Base-by-base conservation (phyloP, 75 land plant genomes). In the Selaginella tamariscina region DNA sequence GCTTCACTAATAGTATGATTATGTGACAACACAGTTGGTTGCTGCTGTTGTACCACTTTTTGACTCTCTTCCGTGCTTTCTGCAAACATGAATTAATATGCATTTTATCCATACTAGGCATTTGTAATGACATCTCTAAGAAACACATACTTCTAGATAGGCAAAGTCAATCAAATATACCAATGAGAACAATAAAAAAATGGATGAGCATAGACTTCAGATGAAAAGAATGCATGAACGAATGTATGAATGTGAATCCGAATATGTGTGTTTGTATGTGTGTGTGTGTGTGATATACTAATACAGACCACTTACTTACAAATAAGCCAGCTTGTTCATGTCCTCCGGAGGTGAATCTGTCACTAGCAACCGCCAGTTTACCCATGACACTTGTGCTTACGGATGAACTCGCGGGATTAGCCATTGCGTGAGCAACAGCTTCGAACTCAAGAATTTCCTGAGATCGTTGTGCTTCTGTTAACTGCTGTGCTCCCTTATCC, bases 381-480 rank as follows among this genome's bases (percentile, higher is more conserved):
- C 67, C 27, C 8, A 31, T 5, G 31, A 65, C 27, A 24, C 54
- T 32, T 24, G 31, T 28, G 33, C 62, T 2, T 1, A 23, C 11
- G 1, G 68, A 54, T 56, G 68, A 23, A 65, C 20, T 24, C 2
- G 33, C 20, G 20, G 27, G 28, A 30, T 55, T 63, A 13, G 73
- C 1, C n/a, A 30, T 27, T 55, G 32, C 13, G 23, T 68, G 75
- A 28, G 65, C 64, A 29, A 83, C 85, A 70, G 86, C 81, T 73
- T 95, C 99, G 82, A 95, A 95, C 55, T 95, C 99, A 33, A 90
- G 65, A 54, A 84, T 87, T 70, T 95, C 99, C 78, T 85, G 86
- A 59, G 96, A 88, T 57, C 92, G 92, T 55, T 83, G 82, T 64
- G 57, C 62, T 69, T 90, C 96, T 62, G 97, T 83, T 82, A 83